Evolutionary conservation across 345 rosid species (phyloP).

Genomic region (Eucalyptus tenuipes): DNA sequence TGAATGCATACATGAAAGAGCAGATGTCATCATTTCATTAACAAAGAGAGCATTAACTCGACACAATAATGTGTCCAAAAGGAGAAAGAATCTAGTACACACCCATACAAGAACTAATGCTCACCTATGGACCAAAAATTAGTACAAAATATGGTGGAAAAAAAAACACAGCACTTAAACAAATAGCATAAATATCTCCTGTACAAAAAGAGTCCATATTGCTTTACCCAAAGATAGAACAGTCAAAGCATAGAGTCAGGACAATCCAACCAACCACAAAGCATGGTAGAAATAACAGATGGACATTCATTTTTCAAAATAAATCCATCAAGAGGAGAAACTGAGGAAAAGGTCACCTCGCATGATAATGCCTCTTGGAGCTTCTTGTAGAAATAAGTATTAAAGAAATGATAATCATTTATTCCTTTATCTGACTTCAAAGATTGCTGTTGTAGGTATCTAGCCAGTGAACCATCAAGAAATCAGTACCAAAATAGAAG

Average conservation of each 20-base stretch:
- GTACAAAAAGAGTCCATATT: neutral
- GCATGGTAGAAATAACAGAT: neutral
- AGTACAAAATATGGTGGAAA: neutral
- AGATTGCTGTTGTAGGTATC: conserved; percentile 58
- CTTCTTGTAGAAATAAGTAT: conserved; percentile 82
- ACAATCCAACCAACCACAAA: neutral
- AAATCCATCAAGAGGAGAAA: neutral
- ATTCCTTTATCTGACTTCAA: conserved; percentile 28
- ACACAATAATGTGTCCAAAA: neutral
- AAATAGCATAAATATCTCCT: neutral
- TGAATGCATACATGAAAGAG: neutral
- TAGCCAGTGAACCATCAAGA: conserved; percentile 12
- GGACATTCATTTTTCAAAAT: neutral
- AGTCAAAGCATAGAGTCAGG: neutral
- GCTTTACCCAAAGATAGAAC: neutral
- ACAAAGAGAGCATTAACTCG: neutral
- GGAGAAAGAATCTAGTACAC: neutral
- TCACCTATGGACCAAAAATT: neutral
- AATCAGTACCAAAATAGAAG: neutral
- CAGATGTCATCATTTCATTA: neutral
- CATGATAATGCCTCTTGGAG: conserved; percentile 59
- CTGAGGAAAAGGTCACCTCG: conserved; percentile 37
- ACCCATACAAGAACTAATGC: neutral
- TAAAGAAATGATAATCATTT: conserved; percentile 59
- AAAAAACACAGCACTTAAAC: neutral